A percentile compares a stretch with the other conserved stretches of the same genome.
phyloP scores from a whole-genome alignment of 2,329 filamentous ascomycete genomes.

The Chaetomium sp. region DNA sequence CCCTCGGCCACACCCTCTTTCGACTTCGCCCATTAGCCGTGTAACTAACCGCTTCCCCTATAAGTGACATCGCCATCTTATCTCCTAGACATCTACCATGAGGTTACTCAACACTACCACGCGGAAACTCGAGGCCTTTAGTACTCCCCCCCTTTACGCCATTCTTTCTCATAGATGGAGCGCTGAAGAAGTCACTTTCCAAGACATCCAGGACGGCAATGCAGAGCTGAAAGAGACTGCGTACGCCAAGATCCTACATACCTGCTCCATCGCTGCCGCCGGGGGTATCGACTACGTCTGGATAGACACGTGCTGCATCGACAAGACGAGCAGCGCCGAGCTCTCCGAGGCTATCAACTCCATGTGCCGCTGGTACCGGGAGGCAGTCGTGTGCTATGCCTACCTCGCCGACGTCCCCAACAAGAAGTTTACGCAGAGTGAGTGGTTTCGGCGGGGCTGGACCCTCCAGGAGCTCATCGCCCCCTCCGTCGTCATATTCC shows the following conservation, averaged over 20 bases:
- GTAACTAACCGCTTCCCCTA: too few species aligned
- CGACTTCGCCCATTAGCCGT: too few species aligned
- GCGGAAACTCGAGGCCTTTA: not conserved
- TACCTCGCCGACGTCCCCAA: constrained; percentile 9
- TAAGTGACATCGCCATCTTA: not conserved
- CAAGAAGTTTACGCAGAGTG: not conserved
- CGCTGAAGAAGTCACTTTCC: constrained; percentile 4
- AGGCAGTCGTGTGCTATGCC: not conserved
- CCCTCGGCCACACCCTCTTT: too few species aligned
- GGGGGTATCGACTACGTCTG: not conserved
- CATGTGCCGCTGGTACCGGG: constrained; percentile 13
- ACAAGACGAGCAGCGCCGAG: constrained; percentile 5
- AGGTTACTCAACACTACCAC: not conserved
- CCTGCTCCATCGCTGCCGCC: too few species aligned
- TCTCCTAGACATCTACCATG: not conserved
- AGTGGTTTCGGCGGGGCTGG: constrained; percentile 15
- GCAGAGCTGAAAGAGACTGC: not conserved
- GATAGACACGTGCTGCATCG: constrained; percentile 17
- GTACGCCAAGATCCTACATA: not conserved
- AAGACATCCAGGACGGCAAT: not conserved
- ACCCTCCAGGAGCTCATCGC: constrained; percentile 17
- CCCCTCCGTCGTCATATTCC: constrained; percentile 11
- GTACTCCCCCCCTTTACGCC: not conserved
- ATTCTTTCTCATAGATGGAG: constrained; percentile 19
- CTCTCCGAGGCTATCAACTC: constrained; percentile 17